Conservation (phyloP, 345 rosid genomes). For the Odontarrhena argentea region DNA sequence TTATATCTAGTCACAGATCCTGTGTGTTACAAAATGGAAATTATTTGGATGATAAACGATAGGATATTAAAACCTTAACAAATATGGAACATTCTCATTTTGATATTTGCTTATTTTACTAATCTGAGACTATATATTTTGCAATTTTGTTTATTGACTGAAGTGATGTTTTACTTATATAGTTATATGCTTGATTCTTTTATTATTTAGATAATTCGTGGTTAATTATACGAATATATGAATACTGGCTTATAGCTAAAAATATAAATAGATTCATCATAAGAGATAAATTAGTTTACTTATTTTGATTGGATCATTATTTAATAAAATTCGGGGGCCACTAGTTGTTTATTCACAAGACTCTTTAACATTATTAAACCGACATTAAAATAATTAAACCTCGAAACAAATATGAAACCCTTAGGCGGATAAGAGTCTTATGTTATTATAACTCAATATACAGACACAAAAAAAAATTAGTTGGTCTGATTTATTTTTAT, state of each 20-base stretch:
- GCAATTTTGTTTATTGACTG: constrained; percentile 6
- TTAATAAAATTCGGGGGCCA: not conserved
- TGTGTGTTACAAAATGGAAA: constrained; percentile 7
- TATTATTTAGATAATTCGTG: not conserved
- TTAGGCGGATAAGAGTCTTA: no score
- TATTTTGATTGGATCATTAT: no score
- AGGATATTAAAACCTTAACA: not conserved
- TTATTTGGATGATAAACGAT: not conserved
- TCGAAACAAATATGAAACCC: no score
- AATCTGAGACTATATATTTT: not conserved
- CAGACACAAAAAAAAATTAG: no score
- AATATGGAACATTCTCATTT: not conserved
- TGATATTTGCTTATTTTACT: not conserved
- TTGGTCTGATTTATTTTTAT: no score
- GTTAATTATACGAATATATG: not conserved
- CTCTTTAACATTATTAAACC: not conserved
- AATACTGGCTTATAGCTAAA: constrained; percentile 16
- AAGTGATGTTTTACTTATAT: constrained; percentile 21
- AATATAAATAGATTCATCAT: not conserved
- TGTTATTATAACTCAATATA: no score
- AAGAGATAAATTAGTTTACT: not conserved
- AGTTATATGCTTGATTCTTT: constrained; percentile 17
- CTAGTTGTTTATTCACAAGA: not conserved
- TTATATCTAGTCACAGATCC: constrained; percentile 12
- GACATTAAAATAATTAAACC: not conserved